Evolutionary conservation across 2,329 filamentous ascomycete species (phyloP), one percentile per base, ranked within the genome.

Genomic region (Emmonsiellopsis sp.): DNA sequence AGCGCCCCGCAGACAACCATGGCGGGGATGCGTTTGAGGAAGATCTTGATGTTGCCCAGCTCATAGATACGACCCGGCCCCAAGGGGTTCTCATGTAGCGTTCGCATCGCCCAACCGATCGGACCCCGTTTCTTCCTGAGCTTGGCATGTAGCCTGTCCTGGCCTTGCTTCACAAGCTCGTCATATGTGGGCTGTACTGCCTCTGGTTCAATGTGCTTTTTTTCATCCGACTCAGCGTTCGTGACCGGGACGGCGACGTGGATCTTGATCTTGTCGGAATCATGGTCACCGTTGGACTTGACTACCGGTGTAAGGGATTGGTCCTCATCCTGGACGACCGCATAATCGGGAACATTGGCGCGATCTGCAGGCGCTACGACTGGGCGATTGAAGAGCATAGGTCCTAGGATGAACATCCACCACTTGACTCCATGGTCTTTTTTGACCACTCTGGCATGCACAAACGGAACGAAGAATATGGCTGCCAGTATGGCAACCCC

Each of bases 71-170:
- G 77, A 51, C 87, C 88, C 15, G 82, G 68, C 15, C 85, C 85
- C 71, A 89, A 80, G 47, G 82, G 85, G 75, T 90, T 87, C 63
- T 86, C 76, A 65, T 82, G 85, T 16, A 91, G 82, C 50, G 77
- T 81, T 61, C 87, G 85, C 84, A 92, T 87, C 38, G 85, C 88
- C 87, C 87, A 91, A 62, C 83, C 87, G n/a, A 92, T 76, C 50
- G 85, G 86, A 30, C 87, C 85, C 1, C 73, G 72, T 54, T 76
- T 78, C 68, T 79, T 73, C 54, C 80, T 72, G 52, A 92, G 82
- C 61, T 81, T 81, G 20, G 80, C 80, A 65, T 86, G 80, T 62
- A 85, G 77, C 45, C 72, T 76, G 16, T 75, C 76, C 54, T 83
- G 73, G 7, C 78, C 81, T 54, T 82, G 70, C 4, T 72, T 76